Evolutionary conservation across 352 stramenopile species (phyloP).

Genomic region (Phytophthora macrochlamydospora): DNA sequence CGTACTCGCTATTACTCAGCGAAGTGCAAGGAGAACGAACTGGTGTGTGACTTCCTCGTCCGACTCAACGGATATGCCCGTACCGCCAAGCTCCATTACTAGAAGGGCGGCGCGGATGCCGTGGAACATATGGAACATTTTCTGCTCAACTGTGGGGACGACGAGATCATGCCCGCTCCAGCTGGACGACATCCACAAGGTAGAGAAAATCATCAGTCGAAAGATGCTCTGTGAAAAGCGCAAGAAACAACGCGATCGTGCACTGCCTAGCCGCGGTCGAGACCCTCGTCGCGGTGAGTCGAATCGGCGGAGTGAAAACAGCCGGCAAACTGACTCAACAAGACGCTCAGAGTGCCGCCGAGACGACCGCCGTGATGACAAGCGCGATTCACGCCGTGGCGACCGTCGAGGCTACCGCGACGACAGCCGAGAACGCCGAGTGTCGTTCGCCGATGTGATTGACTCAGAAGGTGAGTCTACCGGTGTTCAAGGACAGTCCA

Average conservation of each 20-base stretch:
- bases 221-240: neutral
- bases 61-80: conserved; percentile 4
- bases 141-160: conserved; percentile 1
- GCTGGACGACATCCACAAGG: neutral
- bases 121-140: conserved; percentile 5
- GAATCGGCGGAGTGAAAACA: neutral
- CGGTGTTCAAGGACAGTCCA: neutral
- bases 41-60: neutral
- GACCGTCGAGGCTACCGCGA: neutral
- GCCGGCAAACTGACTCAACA: neutral
- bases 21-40: conserved; percentile 1
- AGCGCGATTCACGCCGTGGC: neutral
- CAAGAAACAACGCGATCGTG: neutral
- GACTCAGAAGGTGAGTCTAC: neutral
- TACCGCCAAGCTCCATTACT: conserved; percentile 4
- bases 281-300: neutral
- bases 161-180: neutral
- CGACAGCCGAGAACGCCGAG: neutral
- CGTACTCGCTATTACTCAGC: neutral
- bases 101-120: neutral
- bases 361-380: neutral
- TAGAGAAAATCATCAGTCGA: neutral
- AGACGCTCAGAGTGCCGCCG: neutral
- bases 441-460: neutral
- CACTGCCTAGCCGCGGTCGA: neutral